Evolutionary conservation across 805 yeast genomes (phyloP).

Genomic region (Barnettozyma botsteinii): DNA sequence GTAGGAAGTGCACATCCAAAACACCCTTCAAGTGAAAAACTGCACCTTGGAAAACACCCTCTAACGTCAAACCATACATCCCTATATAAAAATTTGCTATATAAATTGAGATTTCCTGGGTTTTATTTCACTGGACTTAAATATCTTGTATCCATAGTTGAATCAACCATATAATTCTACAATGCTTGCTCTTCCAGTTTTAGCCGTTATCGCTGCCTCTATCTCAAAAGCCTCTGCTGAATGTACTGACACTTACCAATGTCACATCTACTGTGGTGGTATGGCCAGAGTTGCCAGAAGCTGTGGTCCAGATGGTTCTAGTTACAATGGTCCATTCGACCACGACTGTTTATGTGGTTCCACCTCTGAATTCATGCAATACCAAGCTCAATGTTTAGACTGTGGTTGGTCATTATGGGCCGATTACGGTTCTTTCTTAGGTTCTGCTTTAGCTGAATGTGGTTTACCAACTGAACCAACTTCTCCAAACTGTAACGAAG

Average conservation of each 20-base stretch:
- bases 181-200: conserved; percentile 2
- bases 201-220: conserved; percentile 1
- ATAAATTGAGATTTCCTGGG: too few species aligned
- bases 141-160: too few species aligned
- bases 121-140: too few species aligned
- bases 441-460: conserved; percentile 6
- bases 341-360: conserved; percentile 7
- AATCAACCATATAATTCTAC: neutral
- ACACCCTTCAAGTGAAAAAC: too few species aligned
- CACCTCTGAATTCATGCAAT: conserved; percentile 1
- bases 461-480: conserved; percentile 9
- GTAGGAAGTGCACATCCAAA: too few species aligned
- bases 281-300: conserved; percentile 7
- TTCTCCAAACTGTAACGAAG: conserved; percentile 2
- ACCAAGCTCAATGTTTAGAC: conserved; percentile 7
- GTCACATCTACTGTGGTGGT: conserved; percentile 9
- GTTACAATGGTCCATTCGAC: conserved; percentile 8
- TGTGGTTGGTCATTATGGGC: conserved; percentile 11
- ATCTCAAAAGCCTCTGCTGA: conserved; percentile 1
- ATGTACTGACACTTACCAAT: conserved; percentile 2
- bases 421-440: conserved; percentile 2
- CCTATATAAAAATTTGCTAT: too few species aligned
- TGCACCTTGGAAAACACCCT: too few species aligned
- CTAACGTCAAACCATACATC: too few species aligned
- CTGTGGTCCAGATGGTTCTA: conserved; percentile 3